phyloP scores from a whole-genome alignment of 1,284 basidiomycete genomes.

The Leccinum insolens region DNA sequence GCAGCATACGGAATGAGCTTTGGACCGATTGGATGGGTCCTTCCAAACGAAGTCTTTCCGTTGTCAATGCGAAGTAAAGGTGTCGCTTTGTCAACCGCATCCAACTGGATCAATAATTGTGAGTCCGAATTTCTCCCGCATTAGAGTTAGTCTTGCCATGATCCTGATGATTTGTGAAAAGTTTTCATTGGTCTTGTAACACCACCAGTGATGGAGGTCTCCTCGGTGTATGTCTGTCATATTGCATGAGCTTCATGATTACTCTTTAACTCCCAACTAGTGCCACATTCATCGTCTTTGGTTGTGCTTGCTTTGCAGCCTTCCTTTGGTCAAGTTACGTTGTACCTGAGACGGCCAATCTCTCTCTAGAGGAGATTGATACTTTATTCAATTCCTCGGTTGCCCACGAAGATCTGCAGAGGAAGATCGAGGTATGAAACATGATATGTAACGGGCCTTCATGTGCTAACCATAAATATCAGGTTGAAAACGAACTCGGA shows the following conservation, averaged over 20 bases:
- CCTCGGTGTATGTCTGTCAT: slow-evolving; percentile 48
- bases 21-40: slow-evolving; percentile 86
- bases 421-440: slow-evolving; percentile 21
- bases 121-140: slow-evolving; percentile 24
- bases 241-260: background rate
- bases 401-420: slow-evolving; percentile 50
- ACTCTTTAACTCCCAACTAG: slow-evolving; percentile 35
- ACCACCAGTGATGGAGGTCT: slow-evolving; percentile 67
- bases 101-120: slow-evolving; percentile 86
- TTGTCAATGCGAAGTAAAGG: slow-evolving; percentile 85
- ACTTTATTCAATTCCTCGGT: slow-evolving; percentile 61
- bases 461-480: slow-evolving; percentile 11
- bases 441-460: background rate
- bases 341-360: slow-evolving; percentile 78
- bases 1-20: slow-evolving; percentile 82
- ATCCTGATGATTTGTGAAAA: slow-evolving; percentile 32
- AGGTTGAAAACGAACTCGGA: slow-evolving; percentile 45
- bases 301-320: slow-evolving; percentile 61
- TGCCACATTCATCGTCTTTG: slow-evolving; percentile 70
- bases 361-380: slow-evolving; percentile 80
- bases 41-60: slow-evolving; percentile 84
- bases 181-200: slow-evolving; percentile 83
- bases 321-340: slow-evolving; percentile 69
- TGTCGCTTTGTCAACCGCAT: slow-evolving; percentile 82
- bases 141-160: background rate